phyloP scores from a whole-genome alignment of 768 basidiomycete species.

The Suillus ampliporus region DNA sequence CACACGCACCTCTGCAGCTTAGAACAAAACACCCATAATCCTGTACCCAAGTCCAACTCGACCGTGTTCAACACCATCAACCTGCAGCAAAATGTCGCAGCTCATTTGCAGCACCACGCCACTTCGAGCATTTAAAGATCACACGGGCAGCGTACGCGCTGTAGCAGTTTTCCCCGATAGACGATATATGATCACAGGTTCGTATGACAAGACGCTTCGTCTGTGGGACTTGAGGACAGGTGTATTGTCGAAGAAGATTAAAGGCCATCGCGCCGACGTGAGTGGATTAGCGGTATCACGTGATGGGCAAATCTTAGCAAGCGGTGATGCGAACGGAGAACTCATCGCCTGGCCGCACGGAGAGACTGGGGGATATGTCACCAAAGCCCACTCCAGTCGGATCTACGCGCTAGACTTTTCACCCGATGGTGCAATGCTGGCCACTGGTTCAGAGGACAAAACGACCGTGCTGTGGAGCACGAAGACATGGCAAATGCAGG shows the following conservation, averaged over 20 bases:
- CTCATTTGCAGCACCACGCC: neutral
- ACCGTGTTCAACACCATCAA: too few relatives aligned
- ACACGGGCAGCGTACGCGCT: neutral
- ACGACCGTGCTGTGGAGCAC: too few relatives aligned
- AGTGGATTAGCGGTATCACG: neutral
- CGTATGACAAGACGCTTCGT: neutral
- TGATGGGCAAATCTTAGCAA: neutral
- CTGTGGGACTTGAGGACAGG: neutral
- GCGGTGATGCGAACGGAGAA: neutral
- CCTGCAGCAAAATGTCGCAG: too few relatives aligned
- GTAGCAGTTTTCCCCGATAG: neutral
- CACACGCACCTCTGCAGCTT: too few relatives aligned
- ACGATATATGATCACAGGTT: constrained; percentile 15
- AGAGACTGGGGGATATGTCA: too few relatives aligned
- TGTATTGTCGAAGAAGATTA: neutral
- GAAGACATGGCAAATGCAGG: too few relatives aligned
- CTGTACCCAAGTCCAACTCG: too few relatives aligned
- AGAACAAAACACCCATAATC: too few relatives aligned
- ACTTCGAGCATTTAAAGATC: neutral
- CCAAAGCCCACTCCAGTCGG: too few relatives aligned
- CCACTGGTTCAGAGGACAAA: too few relatives aligned
- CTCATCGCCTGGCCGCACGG: neutral
- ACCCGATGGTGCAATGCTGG: too few relatives aligned
- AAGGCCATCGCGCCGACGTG: neutral
- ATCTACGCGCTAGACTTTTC: too few relatives aligned